phyloP scores from a whole-genome alignment of 495 filamentous ascomycete species.

The Symbiotaphrina buchneri region DNA sequence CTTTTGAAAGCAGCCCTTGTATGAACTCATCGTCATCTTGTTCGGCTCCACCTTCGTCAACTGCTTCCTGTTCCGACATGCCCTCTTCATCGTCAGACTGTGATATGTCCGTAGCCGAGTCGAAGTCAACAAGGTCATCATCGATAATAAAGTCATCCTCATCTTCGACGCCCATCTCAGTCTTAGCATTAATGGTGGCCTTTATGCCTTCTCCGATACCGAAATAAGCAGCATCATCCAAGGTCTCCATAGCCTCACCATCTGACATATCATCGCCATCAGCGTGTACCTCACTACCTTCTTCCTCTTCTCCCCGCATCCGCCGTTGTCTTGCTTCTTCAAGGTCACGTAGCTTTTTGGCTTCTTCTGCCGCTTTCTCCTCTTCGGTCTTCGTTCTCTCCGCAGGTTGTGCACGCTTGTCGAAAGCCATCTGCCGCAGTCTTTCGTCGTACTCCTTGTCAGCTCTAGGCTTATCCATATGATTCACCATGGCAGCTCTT shows the following conservation, averaged over 20 bases:
- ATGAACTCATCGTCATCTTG: conserved; percentile 46
- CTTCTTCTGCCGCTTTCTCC: conserved; percentile 56
- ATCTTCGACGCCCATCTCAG: conserved; percentile 42
- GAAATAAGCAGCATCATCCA: conserved; percentile 31
- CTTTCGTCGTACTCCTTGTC: conserved; percentile 73
- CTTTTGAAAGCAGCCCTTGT: conserved; percentile 30
- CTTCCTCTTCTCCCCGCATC: conserved; percentile 47
- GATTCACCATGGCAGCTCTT: conserved; percentile 31
- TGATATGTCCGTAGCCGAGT: conserved; percentile 29
- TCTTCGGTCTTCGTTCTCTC: conserved; percentile 82
- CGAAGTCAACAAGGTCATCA: conserved; percentile 56
- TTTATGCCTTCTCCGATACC: conserved; percentile 21
- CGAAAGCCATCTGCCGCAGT: conserved; percentile 57
- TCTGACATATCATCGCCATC: conserved; percentile 6
- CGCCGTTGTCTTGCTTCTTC: conserved; percentile 53
- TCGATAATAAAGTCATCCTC: conserved; percentile 87
- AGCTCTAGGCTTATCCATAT: conserved; percentile 32
- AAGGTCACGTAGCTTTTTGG: conserved; percentile 47
- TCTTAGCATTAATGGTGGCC: conserved; percentile 12
- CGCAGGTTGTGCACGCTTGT: conserved; percentile 62
- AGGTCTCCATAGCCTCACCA: conserved; percentile 17
- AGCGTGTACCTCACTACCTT: conserved; percentile 17
- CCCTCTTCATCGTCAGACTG: conserved; percentile 26
- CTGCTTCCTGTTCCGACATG: conserved; percentile 24
- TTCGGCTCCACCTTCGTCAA: conserved; percentile 27